These are phyloP conservation scores for Penicillium roqueforti DNA, from an alignment of 495 filamentous ascomycete genomes.

Conservation along the genomic window DNA sequence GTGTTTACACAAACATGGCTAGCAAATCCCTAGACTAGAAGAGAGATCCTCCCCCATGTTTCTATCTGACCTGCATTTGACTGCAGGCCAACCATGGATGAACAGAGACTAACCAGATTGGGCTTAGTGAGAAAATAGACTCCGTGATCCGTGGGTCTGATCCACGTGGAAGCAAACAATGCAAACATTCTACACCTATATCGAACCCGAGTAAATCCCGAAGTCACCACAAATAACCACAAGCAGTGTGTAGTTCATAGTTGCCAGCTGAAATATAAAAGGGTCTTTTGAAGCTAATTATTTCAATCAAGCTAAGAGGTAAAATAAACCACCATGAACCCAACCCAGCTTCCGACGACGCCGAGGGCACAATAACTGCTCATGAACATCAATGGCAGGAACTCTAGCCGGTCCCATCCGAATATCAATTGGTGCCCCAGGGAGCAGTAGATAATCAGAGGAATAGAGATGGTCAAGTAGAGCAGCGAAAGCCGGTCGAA, in stretches of 20 bases:
- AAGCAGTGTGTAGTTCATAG: not conserved
- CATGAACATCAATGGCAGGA: slow-evolving; percentile 93
- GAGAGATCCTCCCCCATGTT: slow-evolving; percentile 5
- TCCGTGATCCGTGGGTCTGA: slow-evolving; percentile 30
- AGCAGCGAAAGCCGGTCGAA: slow-evolving; percentile 85
- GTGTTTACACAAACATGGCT: not conserved
- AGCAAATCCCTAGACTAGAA: not conserved
- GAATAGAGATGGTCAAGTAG: slow-evolving; percentile 83
- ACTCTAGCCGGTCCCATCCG: slow-evolving; percentile 72
- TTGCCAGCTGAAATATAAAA: not conserved
- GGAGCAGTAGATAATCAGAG: slow-evolving; percentile 84
- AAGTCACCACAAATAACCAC: not conserved
- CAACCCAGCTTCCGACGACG: slow-evolving; percentile 95
- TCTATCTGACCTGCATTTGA: slow-evolving; percentile 20
- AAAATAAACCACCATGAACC: slow-evolving; percentile 92
- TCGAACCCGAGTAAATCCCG: not conserved
- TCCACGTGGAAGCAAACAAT: slow-evolving; percentile 39
- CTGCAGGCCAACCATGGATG: slow-evolving; percentile 22
- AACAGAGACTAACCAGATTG: slow-evolving; percentile 20
- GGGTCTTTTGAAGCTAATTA: not conserved
- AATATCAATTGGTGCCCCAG: slow-evolving; percentile 78
- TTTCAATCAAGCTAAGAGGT: slow-evolving; percentile 45
- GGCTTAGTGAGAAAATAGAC: slow-evolving; percentile 31
- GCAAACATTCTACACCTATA: slow-evolving; percentile 20
- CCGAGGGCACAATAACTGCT: slow-evolving; percentile 93